Base-by-base conservation (phyloP, 164 flowering plant genomes). In the Sedum album region DNA sequence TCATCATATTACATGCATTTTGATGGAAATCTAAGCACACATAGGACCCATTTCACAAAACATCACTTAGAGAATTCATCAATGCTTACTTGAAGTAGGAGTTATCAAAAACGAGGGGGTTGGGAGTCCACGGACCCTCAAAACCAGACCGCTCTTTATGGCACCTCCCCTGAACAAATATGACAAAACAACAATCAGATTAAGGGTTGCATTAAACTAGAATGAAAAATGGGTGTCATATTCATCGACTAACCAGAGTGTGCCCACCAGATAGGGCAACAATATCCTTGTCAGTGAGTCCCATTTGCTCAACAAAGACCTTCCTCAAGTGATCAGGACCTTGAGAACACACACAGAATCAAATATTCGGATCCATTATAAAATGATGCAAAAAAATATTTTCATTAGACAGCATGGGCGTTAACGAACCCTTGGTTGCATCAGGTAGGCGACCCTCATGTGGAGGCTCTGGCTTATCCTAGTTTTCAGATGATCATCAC, bases 81-180 rank as follows among this genome's bases (percentile, higher is more conserved):
- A 41, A 4, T 6, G 51, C 76, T 71, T 57, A 82, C 83, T 73
- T 80, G 68, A 82, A 82, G 65, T 82, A 82, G 39, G 83, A 72
- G 72, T 82, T 82, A 39, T 80, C 82, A 46, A 82, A 82, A 49
- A 73, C 70, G 26, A 78, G 80, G 48, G 83, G 85, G 38, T 82
- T 76, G 38, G 23, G 31, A 0, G 85, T 82, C 83, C 85, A 82
- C 10, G 83, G 75, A 36, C 85, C 85, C 35, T 80, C 83, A 57
- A 76, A 82, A 46, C 85, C 85, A 44, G 85, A 78, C 4, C 83
- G 78, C 62, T 82, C 85, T 72, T 78, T 76, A 68, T 80, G 83
- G 62, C 77, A 73, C 68, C 81, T 76, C n/a, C 85, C 85, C 85
- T 82, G 79, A 15, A 64, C 13, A 6, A 44, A 23, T 30, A 17